Base-by-base conservation (phyloP, 2,329 filamentous ascomycete genomes). In the Verticillium klebahnii region DNA sequence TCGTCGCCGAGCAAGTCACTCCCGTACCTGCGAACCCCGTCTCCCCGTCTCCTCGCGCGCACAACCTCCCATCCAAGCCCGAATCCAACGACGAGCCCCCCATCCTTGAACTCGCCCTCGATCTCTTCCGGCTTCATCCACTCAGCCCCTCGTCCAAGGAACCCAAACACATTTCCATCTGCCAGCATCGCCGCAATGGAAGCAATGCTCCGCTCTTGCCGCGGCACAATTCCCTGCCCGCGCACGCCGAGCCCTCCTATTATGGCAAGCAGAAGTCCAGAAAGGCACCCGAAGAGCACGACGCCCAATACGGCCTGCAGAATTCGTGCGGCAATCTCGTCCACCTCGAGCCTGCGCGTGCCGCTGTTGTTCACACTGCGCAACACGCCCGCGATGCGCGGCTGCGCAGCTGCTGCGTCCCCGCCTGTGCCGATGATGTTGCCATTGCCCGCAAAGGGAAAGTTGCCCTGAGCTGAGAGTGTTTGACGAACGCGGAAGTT, bases 101-200 rank as follows among this genome's bases (percentile, higher is more conserved):
- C 66, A 25, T 69, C 67, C 31, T 63, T 58, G 57, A 71, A 69
- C 2, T 62, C 0, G 25, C 58, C n/a, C 25, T 64, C 61, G 36
- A 69, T 60, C 57, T 68, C 69, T 2, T 58, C 61, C 4, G 50
- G 56, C n/a, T 56, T 19, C 63, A 65, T 64, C 69, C 70, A 71
- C 66, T 72, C 69, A 6, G 69, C 67, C 5, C 67, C 69, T 3
- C 68, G 63, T 2, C 66, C 65, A 7, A 73, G 65, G 37, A 69
- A 65, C 1, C 70, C 68, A 34, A 75, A 67, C 3, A 77, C 61
- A 62, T 78, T 76, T 1, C 75, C 75, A 31, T 76, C 75, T 1
- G 70, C 74, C 2, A 78, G 68, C 29, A 77, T 66, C 1, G 73
- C 73, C 0, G 73, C 73, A 23, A 72, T 62, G n/a, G 72, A 73